phyloP scores from a whole-genome alignment of 140 eudicot genomes.

The Stevia rebaudiana region DNA sequence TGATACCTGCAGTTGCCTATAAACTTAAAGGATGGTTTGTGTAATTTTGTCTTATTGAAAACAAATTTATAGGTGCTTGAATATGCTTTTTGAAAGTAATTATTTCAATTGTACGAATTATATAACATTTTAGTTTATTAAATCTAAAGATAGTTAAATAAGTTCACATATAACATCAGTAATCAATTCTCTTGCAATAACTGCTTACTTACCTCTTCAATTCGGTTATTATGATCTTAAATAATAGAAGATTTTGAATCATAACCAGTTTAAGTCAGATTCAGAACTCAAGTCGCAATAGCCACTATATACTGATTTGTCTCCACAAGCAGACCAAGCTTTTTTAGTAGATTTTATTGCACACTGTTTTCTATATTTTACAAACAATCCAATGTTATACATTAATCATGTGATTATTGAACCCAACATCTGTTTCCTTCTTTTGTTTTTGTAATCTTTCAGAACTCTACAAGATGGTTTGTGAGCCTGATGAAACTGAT shows the following conservation, averaged over 20 bases:
- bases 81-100: not conserved
- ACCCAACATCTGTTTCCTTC: not conserved
- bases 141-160: not conserved
- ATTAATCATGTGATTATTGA: not conserved
- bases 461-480: constrained; percentile 94
- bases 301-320: not conserved
- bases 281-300: not conserved
- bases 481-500: constrained; percentile 90
- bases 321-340: not conserved
- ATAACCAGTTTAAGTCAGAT: not conserved
- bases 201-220: not conserved
- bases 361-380: not conserved
- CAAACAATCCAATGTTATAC: not conserved
- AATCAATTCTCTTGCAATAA: not conserved
- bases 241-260: not conserved
- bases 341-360: not conserved
- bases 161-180: not conserved
- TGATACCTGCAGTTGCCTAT: too few species aligned
- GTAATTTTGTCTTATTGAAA: too few species aligned
- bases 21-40: too few species aligned
- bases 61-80: not conserved
- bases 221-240: not conserved
- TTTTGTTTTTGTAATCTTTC: constrained; percentile 20
- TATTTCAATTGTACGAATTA: not conserved
- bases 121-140: not conserved